Evolutionary conservation across 1,284 basidiomycete species (phyloP), one percentile per base, ranked within the genome.

Genomic region (Porogramme epimiltina): DNA sequence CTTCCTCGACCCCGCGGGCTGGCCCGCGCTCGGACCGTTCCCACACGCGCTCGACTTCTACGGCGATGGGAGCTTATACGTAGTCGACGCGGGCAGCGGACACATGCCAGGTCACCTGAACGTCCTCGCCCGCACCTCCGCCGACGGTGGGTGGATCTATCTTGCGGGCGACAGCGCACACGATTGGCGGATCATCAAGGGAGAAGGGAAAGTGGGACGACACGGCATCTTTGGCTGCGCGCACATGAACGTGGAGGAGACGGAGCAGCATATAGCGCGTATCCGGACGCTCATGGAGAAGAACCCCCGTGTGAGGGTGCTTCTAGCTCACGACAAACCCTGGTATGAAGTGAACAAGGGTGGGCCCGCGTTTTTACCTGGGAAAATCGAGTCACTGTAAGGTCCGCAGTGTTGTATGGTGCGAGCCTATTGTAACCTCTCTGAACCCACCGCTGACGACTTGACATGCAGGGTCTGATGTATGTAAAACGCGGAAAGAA

Each of bases 91-190:
- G 5, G 52, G 52, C 16, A 75, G 79, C 15, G 82, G 82, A 0
- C 81, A 84, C 62, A 67, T 80, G 24, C 63, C 70, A 1, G 81
- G 82, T 0, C 82, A 84, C 59, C 53, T 85, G 49, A 80, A 78
- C 51, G 60, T 78, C 20, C 73, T 85, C 18, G 78, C 71, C 20
- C 78, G 84, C 39, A 85, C 82, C 23, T 81, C 79, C 4, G 38
- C 71, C 10, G 74, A 80, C 42, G 81, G 81, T 5, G 52, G 74
- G 3, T 84, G 82, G 83, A 66, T 83, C n/a, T 80, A 75, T 55
- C 70, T 85, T 23, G 81, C 71, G 1, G 80, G 76, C 0, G 82
- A 84, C 62, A 76, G 75, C 45, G 80, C 76, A 8, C 83, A 84
- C 61, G 75, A 82, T 63, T 73, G 74, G 71, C 69, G 75, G 19